These are phyloP conservation scores for Aspergillus aculeatinus DNA, from an alignment of 2,329 filamentous ascomycete species.

Conservation along the genomic window DNA sequence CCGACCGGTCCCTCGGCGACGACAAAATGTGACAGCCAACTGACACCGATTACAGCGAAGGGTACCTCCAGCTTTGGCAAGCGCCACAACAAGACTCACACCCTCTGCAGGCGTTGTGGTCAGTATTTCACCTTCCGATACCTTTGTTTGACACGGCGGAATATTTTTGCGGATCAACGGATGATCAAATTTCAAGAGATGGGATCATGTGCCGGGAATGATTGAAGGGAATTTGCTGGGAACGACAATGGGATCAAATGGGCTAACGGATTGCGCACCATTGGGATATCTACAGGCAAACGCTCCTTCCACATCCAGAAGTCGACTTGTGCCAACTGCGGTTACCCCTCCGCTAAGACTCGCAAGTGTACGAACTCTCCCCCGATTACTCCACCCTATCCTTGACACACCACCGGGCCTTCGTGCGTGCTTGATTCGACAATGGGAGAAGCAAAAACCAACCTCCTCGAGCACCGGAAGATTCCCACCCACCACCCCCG, in stretches of 20 bases:
- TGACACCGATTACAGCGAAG: slow-evolving; percentile 60
- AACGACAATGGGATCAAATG: slow-evolving; percentile 9
- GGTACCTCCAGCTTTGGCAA: slow-evolving; percentile 71
- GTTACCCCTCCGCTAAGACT: slow-evolving; percentile 95
- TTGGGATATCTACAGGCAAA: slow-evolving; percentile 61
- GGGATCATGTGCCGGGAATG: slow-evolving; percentile 7
- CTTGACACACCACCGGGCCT: not conserved
- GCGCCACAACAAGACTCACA: slow-evolving; percentile 98
- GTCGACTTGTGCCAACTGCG: slow-evolving; percentile 94
- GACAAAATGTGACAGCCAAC: slow-evolving; percentile 32
- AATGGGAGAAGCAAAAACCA: not conserved
- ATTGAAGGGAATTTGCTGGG: slow-evolving; percentile 9
- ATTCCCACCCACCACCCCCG: not conserved
- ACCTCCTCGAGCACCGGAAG: not conserved
- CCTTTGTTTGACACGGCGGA: slow-evolving; percentile 11
- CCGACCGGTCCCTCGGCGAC: slow-evolving; percentile 24
- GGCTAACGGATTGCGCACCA: slow-evolving; percentile 35
- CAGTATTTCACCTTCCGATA: slow-evolving; percentile 51
- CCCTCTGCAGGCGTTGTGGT: slow-evolving; percentile 97
- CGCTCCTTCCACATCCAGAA: slow-evolving; percentile 99
- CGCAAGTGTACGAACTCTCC: slow-evolving; percentile 80
- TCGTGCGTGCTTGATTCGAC: too few species aligned
- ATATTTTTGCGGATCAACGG: slow-evolving; percentile 16
- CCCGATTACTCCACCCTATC: slow-evolving; percentile 1
- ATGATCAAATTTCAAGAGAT: slow-evolving; percentile 10